These are phyloP conservation scores for Epicoccum sorghinum DNA, from an alignment of 2,329 filamentous ascomycete genomes.

Conservation along the genomic window DNA sequence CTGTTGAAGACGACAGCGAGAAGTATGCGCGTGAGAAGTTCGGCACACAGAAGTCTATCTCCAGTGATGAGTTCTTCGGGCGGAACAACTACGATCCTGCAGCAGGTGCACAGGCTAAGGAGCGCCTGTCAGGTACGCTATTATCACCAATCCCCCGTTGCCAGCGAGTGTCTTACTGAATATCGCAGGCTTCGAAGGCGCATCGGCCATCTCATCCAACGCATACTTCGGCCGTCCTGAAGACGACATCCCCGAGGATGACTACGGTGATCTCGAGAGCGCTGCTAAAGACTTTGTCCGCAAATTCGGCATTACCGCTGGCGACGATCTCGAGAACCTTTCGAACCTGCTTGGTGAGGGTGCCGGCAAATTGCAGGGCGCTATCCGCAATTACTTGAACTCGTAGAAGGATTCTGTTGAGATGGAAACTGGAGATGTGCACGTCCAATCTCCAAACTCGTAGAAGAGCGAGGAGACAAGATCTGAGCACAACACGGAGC, in stretches of 20 bases:
- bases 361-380: conserved; percentile 77
- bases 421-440: neutral
- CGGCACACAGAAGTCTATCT: conserved; percentile 91
- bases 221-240: conserved; percentile 96
- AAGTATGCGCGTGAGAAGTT: conserved; percentile 88
- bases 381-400: conserved; percentile 49
- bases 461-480: neutral
- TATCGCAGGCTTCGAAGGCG: conserved; percentile 79
- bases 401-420: conserved; percentile 34
- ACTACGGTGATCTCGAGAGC: conserved; percentile 88
- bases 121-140: conserved; percentile 67
- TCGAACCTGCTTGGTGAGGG: conserved; percentile 84
- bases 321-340: conserved; percentile 93
- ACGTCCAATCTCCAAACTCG: neutral
- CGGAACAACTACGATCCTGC: conserved; percentile 83
- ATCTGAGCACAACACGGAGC: conserved; percentile 7
- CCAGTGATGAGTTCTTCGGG: conserved; percentile 97
- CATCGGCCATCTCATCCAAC: conserved; percentile 90
- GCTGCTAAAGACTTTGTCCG: conserved; percentile 96
- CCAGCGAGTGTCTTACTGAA: conserved; percentile 7
- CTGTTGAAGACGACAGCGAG: conserved; percentile 73
- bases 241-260: conserved; percentile 72
- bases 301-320: conserved; percentile 92
- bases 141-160: neutral
- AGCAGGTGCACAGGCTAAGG: conserved; percentile 83